Evolutionary conservation across 176 grass and related monocot species (phyloP), one percentile per base, ranked within the genome.

Genomic region (Typha latifolia): DNA sequence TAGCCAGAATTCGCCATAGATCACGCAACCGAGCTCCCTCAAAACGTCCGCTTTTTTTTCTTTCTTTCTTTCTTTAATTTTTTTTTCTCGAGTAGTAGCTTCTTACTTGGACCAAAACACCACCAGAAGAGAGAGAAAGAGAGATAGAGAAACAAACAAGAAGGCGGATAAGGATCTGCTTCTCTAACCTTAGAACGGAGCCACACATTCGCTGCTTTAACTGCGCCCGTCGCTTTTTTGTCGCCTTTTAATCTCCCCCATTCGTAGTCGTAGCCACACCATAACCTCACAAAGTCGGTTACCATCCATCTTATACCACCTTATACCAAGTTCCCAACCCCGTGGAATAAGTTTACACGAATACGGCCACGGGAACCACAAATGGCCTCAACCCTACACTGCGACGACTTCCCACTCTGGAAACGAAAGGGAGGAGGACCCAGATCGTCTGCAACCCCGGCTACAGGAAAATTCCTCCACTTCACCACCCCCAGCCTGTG

Each of bases 131-230:
- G 52, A 61, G 43, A 66, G 68, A 66, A 43, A 62, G 37, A 27
- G 47, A 32, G 48, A 62, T 49, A n/a, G 81, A 12, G 26, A 14
- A 50, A 8, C 37, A 43, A 43, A 43, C 37, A 43, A 43, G 7
- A 43, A 73, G 84, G 53, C 0, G 18, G 69, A 77, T 72, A 83
- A 78, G 76, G 69, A 80, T 62, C 77, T 48, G 48, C 68, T 75
- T 49, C 27, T 64, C 63, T 64, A 63, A 78, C 70, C 80, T 70
- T 70, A 81, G 70, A 78, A 84, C 71, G 66, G 51, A 84, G 86
- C 86, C 90, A 95, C 90, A 89, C 83, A 95, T 74, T 63, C 16
- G 20, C 67, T 32, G 81, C 80, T 94, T 95, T 84, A 87, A 87
- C 81, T 79, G 34, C 31, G 63, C 5, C 56, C 47, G 22, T 15